Conservation (phyloP, 495 filamentous ascomycete species). For the Filosporella fistucella region DNA sequence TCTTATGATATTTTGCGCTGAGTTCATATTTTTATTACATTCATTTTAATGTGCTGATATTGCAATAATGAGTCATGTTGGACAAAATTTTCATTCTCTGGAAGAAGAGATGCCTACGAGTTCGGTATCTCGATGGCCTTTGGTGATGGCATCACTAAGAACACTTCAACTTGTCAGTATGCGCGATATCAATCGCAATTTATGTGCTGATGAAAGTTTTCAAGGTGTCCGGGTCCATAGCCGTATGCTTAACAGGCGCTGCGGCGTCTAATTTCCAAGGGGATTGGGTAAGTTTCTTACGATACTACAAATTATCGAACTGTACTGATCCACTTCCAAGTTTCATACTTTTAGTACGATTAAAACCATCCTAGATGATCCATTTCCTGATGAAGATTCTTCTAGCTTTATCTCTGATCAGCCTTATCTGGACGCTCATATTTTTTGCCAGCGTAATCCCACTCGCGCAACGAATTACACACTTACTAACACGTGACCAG, state of each 20-base stretch:
- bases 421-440: constrained; percentile 4
- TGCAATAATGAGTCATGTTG: no score
- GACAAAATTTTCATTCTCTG: no score
- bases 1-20: no score
- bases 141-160: not conserved
- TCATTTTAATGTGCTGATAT: no score
- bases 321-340: not conserved
- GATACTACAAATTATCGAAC: not conserved
- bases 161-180: not conserved
- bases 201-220: not conserved
- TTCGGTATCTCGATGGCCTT: no score
- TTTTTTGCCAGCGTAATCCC: not conserved
- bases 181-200: not conserved
- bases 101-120: no score
- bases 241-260: not conserved
- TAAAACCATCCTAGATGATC: not conserved
- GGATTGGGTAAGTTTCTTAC: constrained; percentile 2
- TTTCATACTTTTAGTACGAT: constrained; percentile 11
- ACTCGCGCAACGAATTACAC: not conserved
- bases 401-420: not conserved
- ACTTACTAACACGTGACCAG: constrained; percentile 2
- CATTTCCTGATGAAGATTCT: not conserved
- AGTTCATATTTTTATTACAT: no score
- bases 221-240: not conserved
- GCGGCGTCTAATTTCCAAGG: constrained; percentile 2